These are phyloP conservation scores for Seiridium unicorne DNA, from an alignment of 2,329 filamentous ascomycete species.

Conservation along the genomic window DNA sequence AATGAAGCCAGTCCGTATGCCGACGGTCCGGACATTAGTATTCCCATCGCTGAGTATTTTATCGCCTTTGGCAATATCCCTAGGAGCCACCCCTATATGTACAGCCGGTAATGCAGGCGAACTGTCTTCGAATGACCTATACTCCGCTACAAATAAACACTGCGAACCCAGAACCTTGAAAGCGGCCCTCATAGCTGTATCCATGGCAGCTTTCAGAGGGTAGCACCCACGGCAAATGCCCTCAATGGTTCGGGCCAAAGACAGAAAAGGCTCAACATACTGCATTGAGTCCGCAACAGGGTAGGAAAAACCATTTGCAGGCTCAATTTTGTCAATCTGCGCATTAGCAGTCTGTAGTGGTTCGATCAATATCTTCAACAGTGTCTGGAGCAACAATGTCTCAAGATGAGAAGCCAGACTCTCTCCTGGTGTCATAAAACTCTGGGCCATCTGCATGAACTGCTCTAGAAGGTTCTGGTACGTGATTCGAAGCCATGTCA, in stretches of 20 bases:
- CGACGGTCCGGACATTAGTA: too few species aligned
- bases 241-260: not conserved
- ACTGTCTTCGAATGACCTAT: too few species aligned
- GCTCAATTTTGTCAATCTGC: not conserved
- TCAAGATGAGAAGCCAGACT: not conserved
- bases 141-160: too few species aligned
- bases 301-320: not conserved
- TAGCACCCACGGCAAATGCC: not conserved
- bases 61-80: too few species aligned
- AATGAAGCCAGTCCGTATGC: too few species aligned
- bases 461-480: not conserved
- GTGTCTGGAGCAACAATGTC: not conserved
- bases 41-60: too few species aligned
- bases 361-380: not conserved
- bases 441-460: not conserved
- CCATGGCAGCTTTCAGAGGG: too few species aligned
- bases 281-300: not conserved
- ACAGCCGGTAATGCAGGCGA: too few species aligned
- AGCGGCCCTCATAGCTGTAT: too few species aligned
- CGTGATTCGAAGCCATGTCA: not conserved
- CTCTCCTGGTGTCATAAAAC: not conserved
- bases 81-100: too few species aligned
- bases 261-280: not conserved
- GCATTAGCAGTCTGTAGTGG: not conserved
- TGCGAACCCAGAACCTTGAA: too few species aligned